Evolutionary conservation across 2,329 filamentous ascomycete genomes (phyloP).

Genomic region (Periconia sp.): DNA sequence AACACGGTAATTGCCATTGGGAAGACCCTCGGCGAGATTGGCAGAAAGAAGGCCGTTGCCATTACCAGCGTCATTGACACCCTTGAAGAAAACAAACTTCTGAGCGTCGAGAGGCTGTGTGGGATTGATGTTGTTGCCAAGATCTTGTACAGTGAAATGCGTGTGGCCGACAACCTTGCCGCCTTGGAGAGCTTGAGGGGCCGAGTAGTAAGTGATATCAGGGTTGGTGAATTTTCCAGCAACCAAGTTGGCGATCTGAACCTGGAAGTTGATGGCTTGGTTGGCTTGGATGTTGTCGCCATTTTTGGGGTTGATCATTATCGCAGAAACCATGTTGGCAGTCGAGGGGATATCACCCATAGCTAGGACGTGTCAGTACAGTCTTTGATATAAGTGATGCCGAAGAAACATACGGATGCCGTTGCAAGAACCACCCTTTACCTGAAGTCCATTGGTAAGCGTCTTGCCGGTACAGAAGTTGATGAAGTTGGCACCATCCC

Average conservation of each 20-base stretch:
- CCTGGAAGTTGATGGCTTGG: constrained; percentile 50
- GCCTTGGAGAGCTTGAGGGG: constrained; percentile 53
- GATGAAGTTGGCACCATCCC: constrained; percentile 59
- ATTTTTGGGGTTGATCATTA: constrained; percentile 52
- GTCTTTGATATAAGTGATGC: neutral
- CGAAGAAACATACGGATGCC: constrained; percentile 48
- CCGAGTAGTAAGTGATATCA: constrained; percentile 56
- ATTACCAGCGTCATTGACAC: constrained; percentile 56
- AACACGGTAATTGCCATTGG: constrained; percentile 53
- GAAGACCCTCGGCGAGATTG: constrained; percentile 50
- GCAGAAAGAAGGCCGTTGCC: constrained; percentile 51
- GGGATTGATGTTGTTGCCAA: constrained; percentile 43
- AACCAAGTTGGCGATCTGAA: constrained; percentile 53
- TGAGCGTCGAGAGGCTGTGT: constrained; percentile 42
- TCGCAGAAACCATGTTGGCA: constrained; percentile 57
- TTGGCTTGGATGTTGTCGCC: constrained; percentile 44
- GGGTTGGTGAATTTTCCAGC: constrained; percentile 60
- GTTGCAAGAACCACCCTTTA: constrained; percentile 57
- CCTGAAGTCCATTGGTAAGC: constrained; percentile 58
- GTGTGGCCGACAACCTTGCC: constrained; percentile 51
- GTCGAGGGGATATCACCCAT: constrained; percentile 59
- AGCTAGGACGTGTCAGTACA: constrained; percentile 33
- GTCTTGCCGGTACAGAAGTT: constrained; percentile 60
- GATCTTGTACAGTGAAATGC: constrained; percentile 56
- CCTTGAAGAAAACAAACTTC: constrained; percentile 61